Evolutionary conservation across 2,329 filamentous ascomycete species (phyloP).

Genomic region (Clonostachys rosea): DNA sequence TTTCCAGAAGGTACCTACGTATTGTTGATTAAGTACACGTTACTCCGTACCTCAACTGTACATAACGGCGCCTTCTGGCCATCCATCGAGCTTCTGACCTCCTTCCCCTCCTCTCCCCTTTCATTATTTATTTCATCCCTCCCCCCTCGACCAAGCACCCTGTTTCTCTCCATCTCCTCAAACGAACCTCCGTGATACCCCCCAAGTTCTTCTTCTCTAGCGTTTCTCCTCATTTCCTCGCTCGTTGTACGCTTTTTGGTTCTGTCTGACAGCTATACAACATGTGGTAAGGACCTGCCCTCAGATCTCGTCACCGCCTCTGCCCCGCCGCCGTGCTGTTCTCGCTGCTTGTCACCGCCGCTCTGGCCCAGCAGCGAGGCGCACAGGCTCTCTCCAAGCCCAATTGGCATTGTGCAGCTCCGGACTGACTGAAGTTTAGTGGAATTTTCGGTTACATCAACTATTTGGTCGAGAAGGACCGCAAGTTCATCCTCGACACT

Average conservation of each 20-base stretch:
- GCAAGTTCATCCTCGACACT: conserved; percentile 92
- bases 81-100: not conserved
- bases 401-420: not conserved
- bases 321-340: not conserved
- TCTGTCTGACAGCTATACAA: not conserved
- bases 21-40: too few relatives aligned
- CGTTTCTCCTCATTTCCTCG: not conserved
- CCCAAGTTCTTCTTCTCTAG: not conserved
- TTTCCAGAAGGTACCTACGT: too few relatives aligned
- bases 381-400: not conserved
- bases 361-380: not conserved
- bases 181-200: too few relatives aligned
- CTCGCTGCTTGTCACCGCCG: conserved; percentile 3
- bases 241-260: not conserved
- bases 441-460: conserved; percentile 99
- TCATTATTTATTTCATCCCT: conserved; percentile 1
- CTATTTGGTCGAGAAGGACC: conserved; percentile 98
- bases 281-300: conserved; percentile 12
- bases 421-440: conserved; percentile 39
- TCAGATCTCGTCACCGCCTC: conserved; percentile 1
- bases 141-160: not conserved
- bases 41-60: too few relatives aligned
- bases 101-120: conserved; percentile 1
- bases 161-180: not conserved
- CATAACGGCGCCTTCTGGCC: too few relatives aligned